Conservation (phyloP, 2,329 filamentous ascomycete species). For the Nothopassalora personata region DNA sequence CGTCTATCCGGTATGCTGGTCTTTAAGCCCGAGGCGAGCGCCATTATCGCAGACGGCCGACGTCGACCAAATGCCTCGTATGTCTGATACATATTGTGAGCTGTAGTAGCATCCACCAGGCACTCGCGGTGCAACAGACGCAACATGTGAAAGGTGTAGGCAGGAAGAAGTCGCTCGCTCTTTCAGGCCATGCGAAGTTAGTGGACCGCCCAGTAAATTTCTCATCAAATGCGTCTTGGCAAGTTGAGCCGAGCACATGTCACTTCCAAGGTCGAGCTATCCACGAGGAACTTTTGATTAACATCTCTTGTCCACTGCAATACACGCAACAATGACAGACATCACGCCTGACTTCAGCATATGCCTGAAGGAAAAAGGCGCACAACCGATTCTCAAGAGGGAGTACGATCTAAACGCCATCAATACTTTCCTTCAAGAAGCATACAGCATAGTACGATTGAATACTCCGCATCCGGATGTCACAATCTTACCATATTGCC, state of each 20-base stretch:
- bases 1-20: not conserved
- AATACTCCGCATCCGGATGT: conserved; percentile 18
- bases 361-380: conserved; percentile 55
- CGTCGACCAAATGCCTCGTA: not conserved
- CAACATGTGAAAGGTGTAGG: not conserved
- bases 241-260: not conserved
- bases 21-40: not conserved
- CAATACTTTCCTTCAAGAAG: conserved; percentile 88
- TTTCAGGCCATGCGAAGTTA: not conserved
- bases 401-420: conserved; percentile 45
- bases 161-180: not conserved
- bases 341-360: conserved; percentile 65
- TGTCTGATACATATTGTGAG: not conserved
- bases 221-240: not conserved
- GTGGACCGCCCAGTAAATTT: not conserved
- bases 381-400: conserved; percentile 45
- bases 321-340: conserved; percentile 41
- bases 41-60: conserved; percentile 1
- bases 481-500: conserved; percentile 13
- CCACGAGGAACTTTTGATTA: not conserved
- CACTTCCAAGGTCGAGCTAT: not conserved
- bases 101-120: not conserved
- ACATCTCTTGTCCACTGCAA: not conserved
- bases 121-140: too few species aligned
- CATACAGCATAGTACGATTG: conserved; percentile 72